These are phyloP conservation scores for Leccinum huronense DNA, from an alignment of 1,284 basidiomycete genomes.

Conservation along the genomic window DNA sequence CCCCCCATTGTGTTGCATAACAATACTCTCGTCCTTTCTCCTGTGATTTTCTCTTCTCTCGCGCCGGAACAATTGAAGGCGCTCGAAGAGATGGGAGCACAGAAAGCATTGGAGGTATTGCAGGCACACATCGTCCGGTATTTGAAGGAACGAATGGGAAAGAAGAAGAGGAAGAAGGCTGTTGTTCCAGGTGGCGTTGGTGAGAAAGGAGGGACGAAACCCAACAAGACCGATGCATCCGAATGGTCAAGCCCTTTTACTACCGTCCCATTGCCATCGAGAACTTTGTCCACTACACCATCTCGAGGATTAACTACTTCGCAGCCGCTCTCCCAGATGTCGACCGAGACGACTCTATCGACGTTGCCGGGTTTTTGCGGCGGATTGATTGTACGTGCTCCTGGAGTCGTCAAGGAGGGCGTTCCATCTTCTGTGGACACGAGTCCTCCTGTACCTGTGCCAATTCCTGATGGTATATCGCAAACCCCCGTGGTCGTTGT, in stretches of 20 bases:
- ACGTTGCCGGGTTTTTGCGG: constrained; percentile 18
- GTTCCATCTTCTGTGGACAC: constrained; percentile 17
- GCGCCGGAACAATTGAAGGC: constrained; percentile 71
- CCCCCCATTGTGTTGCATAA: constrained; percentile 81
- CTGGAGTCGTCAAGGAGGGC: constrained; percentile 21
- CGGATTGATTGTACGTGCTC: constrained; percentile 5
- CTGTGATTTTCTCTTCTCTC: constrained; percentile 79
- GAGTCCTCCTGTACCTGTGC: constrained; percentile 27
- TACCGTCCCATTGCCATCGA: constrained; percentile 38
- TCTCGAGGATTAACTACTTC: constrained; percentile 1
- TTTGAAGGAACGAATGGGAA: constrained; percentile 71
- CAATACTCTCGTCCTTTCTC: constrained; percentile 81
- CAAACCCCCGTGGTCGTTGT: constrained; percentile 50
- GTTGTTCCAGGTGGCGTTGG: not conserved
- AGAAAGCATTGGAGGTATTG: constrained; percentile 78
- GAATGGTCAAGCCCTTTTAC: constrained; percentile 39
- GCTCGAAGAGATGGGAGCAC: constrained; percentile 78
- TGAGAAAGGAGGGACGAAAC: constrained; percentile 20
- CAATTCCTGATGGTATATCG: constrained; percentile 30
- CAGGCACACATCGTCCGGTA: constrained; percentile 84
- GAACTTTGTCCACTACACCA: constrained; percentile 18
- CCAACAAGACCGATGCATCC: constrained; percentile 5
- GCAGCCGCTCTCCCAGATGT: constrained; percentile 3
- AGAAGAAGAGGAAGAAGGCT: constrained; percentile 35
- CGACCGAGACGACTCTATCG: not conserved